phyloP scores from a whole-genome alignment of 2,329 filamentous ascomycete species.

The Teratosphaeria pseudoeucalypti region DNA sequence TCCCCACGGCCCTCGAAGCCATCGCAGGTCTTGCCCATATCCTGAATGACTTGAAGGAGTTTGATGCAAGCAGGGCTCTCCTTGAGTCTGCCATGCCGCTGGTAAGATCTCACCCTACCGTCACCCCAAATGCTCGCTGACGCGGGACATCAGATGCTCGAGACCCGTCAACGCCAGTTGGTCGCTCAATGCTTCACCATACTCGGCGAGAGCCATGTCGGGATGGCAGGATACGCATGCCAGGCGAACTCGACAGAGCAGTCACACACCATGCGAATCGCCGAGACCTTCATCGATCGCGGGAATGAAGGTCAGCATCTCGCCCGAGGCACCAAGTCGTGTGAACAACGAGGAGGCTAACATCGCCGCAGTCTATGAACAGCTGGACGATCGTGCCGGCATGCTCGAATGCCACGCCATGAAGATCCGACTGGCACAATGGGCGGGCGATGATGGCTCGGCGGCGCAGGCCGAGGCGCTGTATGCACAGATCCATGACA shows the following conservation, averaged over 20 bases:
- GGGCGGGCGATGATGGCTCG: conserved; percentile 47
- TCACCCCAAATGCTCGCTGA: background rate
- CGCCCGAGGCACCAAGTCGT: background rate
- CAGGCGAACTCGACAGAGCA: conserved; percentile 18
- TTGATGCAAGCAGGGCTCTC: conserved; percentile 53
- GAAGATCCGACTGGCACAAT: conserved; percentile 65
- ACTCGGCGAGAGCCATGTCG: conserved; percentile 70
- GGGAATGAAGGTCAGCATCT: conserved; percentile 24
- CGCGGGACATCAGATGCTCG: conserved; percentile 39
- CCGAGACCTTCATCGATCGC: conserved; percentile 20
- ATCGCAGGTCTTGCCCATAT: conserved; percentile 58
- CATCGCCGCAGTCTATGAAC: conserved; percentile 44
- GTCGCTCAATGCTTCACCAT: conserved; percentile 57
- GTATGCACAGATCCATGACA: conserved; percentile 11
- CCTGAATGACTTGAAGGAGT: conserved; percentile 60
- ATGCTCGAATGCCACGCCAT: conserved; percentile 74
- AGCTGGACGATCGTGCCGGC: conserved; percentile 56
- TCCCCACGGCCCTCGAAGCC: conserved; percentile 63
- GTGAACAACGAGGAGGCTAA: background rate
- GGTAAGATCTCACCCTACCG: conserved; percentile 27
- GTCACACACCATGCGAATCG: conserved; percentile 15
- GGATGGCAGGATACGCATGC: conserved; percentile 52
- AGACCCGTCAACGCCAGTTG: conserved; percentile 54
- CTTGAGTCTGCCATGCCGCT: conserved; percentile 63
- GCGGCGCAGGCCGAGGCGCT: conserved; percentile 13